phyloP scores from a whole-genome alignment of 23 red algal species.

The Pyropia yezoensis region DNA sequence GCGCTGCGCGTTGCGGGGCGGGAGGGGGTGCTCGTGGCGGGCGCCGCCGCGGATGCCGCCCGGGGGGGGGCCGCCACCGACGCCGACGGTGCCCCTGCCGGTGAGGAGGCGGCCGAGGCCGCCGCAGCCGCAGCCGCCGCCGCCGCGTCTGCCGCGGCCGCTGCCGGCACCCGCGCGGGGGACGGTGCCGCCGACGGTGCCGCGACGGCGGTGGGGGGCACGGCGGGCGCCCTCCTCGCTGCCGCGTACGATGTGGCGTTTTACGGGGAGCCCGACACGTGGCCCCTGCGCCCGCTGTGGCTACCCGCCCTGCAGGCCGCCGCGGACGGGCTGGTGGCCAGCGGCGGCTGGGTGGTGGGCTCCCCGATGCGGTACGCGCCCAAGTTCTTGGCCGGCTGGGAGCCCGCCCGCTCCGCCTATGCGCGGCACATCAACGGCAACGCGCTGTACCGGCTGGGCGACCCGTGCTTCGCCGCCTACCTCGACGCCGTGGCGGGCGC shows the following conservation, averaged over 20 bases:
- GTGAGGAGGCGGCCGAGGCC: too few species aligned
- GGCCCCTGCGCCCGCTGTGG: slow-evolving; percentile 53
- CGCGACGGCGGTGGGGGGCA: not conserved
- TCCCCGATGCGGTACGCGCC: slow-evolving; percentile 69
- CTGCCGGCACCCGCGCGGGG: too few species aligned
- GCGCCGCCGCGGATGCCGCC: not conserved
- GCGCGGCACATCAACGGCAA: slow-evolving; percentile 88
- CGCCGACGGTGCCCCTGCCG: not conserved
- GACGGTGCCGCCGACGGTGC: too few species aligned
- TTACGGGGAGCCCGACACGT: slow-evolving; percentile 75
- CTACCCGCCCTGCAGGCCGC: slow-evolving; percentile 22
- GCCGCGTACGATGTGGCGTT: slow-evolving; percentile 12
- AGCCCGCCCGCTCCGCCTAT: slow-evolving; percentile 64
- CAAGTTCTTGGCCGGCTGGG: slow-evolving; percentile 43
- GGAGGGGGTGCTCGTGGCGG: slow-evolving; percentile 6
- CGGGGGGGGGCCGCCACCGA: too few species aligned
- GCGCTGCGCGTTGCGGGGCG: not conserved
- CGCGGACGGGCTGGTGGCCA: slow-evolving; percentile 15
- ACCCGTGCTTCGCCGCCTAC: slow-evolving; percentile 67
- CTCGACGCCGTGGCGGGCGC: slow-evolving; percentile 20
- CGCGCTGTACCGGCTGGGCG: slow-evolving; percentile 56
- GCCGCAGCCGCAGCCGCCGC: too few species aligned
- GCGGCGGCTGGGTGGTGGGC: slow-evolving; percentile 57
- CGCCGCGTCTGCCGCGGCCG: too few species aligned
- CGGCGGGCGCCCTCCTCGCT: slow-evolving; percentile 6